Percentiles rank a stretch among this genome's conserved stretches.
Conservation (phyloP, 495 filamentous ascomycete genomes). For the Xylaria grammica region DNA sequence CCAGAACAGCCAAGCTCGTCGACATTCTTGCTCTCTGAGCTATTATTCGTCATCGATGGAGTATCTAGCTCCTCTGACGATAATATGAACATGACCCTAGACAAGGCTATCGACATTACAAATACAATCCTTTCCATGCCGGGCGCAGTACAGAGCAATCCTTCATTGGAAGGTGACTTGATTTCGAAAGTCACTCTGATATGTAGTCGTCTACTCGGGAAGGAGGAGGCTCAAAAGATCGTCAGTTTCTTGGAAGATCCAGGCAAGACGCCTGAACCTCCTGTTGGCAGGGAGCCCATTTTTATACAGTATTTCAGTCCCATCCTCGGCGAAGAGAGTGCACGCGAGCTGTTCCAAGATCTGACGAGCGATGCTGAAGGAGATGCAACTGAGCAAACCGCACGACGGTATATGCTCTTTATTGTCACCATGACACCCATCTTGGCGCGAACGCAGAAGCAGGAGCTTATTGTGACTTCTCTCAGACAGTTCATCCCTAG, state of each 20-base stretch:
- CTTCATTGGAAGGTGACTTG: background rate
- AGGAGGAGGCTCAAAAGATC: background rate
- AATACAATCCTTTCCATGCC: background rate
- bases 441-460: background rate
- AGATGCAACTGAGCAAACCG: background rate
- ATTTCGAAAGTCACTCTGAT: slow-evolving; percentile 1
- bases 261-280: background rate
- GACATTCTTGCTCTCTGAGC: too few relatives aligned
- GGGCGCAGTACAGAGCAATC: background rate
- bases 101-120: slow-evolving; percentile 1
- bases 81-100: background rate
- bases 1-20: background rate
- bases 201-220: background rate
- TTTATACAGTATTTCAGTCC: too few relatives aligned
- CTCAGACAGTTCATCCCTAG: background rate
- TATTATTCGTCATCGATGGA: too few relatives aligned
- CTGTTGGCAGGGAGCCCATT: background rate
- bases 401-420: background rate
- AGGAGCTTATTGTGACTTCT: background rate
- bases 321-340: too few relatives aligned
- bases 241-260: background rate
- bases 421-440: background rate
- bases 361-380: background rate
- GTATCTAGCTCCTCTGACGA: too few relatives aligned
- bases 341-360: too few relatives aligned